Conservation (phyloP, 2,329 filamentous ascomycete species). For the Hysterium pulicare region DNA sequence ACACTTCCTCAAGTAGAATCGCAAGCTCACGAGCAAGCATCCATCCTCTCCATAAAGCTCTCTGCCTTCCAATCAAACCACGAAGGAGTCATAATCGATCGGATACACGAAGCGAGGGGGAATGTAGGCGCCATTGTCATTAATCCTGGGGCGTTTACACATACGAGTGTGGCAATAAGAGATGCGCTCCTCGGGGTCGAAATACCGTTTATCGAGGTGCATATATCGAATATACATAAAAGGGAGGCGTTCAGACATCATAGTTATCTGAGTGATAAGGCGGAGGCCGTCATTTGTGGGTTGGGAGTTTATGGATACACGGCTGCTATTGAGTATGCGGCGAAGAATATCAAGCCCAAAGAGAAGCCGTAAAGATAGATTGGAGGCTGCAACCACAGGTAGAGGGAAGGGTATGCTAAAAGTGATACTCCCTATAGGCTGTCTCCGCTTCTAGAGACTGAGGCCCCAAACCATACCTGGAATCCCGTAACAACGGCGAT, state of each 20-base stretch:
- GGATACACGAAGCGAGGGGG: conserved; percentile 64
- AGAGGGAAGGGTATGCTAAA: no score
- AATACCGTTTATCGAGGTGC: conserved; percentile 75
- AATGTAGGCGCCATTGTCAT: conserved; percentile 66
- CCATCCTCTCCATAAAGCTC: conserved; percentile 49
- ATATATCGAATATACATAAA: conserved; percentile 71
- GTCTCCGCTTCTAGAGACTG: no score
- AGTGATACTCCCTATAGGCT: no score
- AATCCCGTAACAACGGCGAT: no score
- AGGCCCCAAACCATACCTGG: no score
- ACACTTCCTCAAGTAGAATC: conserved; percentile 62
- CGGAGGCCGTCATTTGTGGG: conserved; percentile 68
- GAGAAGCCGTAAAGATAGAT: not conserved
- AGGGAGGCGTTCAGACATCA: conserved; percentile 66
- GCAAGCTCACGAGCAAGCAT: conserved; percentile 49
- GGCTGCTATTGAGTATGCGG: conserved; percentile 44
- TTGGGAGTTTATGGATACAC: conserved; percentile 51
- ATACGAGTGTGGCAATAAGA: conserved; percentile 72
- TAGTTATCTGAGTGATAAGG: conserved; percentile 74
- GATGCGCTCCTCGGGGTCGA: conserved; percentile 67
- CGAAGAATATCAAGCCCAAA: conserved; percentile 26
- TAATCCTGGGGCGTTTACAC: conserved; percentile 72
- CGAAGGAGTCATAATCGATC: conserved; percentile 70
- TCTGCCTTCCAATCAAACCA: conserved; percentile 71
- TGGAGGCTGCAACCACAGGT: no score